These are phyloP conservation scores for Aspergillus incahuasiensis DNA, from an alignment of 495 filamentous ascomycete species.

Conservation along the genomic window DNA sequence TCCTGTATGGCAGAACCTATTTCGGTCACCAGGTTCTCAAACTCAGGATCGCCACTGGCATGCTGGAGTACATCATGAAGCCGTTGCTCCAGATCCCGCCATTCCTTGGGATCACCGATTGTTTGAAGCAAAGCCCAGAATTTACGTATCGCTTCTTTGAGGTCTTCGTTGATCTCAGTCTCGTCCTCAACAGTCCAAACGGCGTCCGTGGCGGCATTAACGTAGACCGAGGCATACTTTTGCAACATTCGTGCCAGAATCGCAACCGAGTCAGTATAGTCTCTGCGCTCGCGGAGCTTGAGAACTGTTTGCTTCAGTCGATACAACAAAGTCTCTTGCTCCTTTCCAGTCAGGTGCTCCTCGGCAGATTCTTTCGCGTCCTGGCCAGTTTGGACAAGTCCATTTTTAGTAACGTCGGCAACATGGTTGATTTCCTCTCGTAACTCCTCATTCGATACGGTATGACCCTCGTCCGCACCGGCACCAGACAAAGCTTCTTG, in stretches of 20 bases:
- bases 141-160: slow-evolving; percentile 69
- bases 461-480: slow-evolving; percentile 49
- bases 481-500: slow-evolving; percentile 53
- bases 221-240: slow-evolving; percentile 73
- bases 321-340: slow-evolving; percentile 66
- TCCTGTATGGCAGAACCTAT: slow-evolving; percentile 68
- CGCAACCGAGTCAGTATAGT: slow-evolving; percentile 82
- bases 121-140: slow-evolving; percentile 73
- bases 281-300: slow-evolving; percentile 66
- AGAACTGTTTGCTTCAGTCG: slow-evolving; percentile 72
- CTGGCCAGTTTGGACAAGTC: slow-evolving; percentile 59
- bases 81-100: slow-evolving; percentile 64
- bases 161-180: slow-evolving; percentile 63
- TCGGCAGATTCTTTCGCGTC: slow-evolving; percentile 61
- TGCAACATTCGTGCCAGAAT: slow-evolving; percentile 71
- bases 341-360: slow-evolving; percentile 61
- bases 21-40: slow-evolving; percentile 70
- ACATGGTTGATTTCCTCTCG: slow-evolving; percentile 59
- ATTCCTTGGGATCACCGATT: slow-evolving; percentile 70
- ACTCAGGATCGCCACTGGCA: slow-evolving; percentile 72
- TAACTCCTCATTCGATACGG: slow-evolving; percentile 56
- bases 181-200: slow-evolving; percentile 61
- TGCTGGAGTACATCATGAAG: slow-evolving; percentile 69
- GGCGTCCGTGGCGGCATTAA: slow-evolving; percentile 61
- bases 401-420: slow-evolving; percentile 56